A percentile compares a stretch with the other conserved stretches of the same genome.
phyloP scores from a whole-genome alignment of 2,329 filamentous ascomycete species.

The Fusarium floridanum region DNA sequence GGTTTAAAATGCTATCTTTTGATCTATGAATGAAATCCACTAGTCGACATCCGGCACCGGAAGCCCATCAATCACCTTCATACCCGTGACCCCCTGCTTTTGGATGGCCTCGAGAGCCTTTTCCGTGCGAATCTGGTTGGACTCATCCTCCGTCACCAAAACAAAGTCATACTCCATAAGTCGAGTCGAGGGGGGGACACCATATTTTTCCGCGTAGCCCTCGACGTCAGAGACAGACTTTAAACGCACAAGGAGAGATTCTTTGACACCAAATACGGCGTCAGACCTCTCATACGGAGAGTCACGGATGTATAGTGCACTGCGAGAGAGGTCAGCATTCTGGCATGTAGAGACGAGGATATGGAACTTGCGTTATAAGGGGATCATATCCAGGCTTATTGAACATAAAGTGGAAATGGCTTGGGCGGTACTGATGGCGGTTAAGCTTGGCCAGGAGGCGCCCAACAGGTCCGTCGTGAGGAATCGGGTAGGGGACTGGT shows the following conservation, averaged over 20 bases:
- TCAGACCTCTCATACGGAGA: slow-evolving; percentile 88
- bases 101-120: slow-evolving; percentile 27
- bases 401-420: slow-evolving; percentile 92
- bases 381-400: slow-evolving; percentile 52
- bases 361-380: slow-evolving; percentile 22
- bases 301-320: slow-evolving; percentile 79
- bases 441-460: slow-evolving; percentile 73
- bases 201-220: slow-evolving; percentile 15
- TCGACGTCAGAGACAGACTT: slow-evolving; percentile 38
- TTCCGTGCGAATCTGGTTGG: slow-evolving; percentile 15
- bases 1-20: too few relatives aligned
- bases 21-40: neutral
- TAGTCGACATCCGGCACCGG: neutral
- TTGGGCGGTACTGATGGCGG: slow-evolving; percentile 80
- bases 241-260: slow-evolving; percentile 78
- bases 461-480: slow-evolving; percentile 86
- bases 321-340: slow-evolving; percentile 43
- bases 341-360: slow-evolving; percentile 49
- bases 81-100: slow-evolving; percentile 19
- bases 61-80: neutral
- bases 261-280: slow-evolving; percentile 86
- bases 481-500: slow-evolving; percentile 88
- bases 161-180: slow-evolving; percentile 28
- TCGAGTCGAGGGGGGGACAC: slow-evolving; percentile 1
- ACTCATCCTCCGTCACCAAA: slow-evolving; percentile 17